Base-by-base conservation (phyloP, 805 yeast genomes). In the Suhomyces prunicola region DNA sequence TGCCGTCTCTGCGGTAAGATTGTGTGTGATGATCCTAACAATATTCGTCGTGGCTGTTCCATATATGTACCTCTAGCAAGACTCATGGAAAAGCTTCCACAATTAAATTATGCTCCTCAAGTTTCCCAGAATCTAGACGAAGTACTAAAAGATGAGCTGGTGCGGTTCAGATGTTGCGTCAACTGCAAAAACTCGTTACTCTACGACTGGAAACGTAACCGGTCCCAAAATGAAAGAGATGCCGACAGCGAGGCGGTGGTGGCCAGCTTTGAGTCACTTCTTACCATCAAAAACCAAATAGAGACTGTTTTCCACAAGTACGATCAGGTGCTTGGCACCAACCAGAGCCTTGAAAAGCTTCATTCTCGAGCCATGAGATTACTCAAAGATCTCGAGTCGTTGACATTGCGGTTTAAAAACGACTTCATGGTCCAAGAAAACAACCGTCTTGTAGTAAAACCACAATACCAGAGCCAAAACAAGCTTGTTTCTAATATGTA, bases 1-100 rank as follows among this genome's bases (percentile, higher is more conserved):
- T 94, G 99, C 67, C 73, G 98, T 36, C 67, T 91, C 24, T 93
- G 99, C 72, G 98, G 98, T 0, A 63, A 69, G 26, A 82, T 88
- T 1, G 89, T 90, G 0, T 93, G 97, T 70, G 96, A 87, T 24
- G 86, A 85, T 58, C 60, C 68, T 12, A 59, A 54, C 67, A 49
- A 70, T 54, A 47, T 79, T 74, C 7, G 85, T 73, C 12, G 61
- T 40, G 54, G 60, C 19, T 93, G 99, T 66, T 90, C 97, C 0
- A 82, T 84, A 64, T 82, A 83, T 51, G 85, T 90, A 0, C 89
- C 89, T 0, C 59, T 86, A 1, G 65, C 64, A 19, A 61, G 73
- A 10, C 60, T 82, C 15, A 55, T 76, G 33, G 67, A 67, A n/a
- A 67, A 74, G 39, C 61, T 80, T 48, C 70, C 70, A 1, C 53